Percentiles rank a stretch among this genome's conserved stretches.
Evolutionary conservation across 2,329 filamentous ascomycete genomes (phyloP).

Genomic region (Fusarium nisikadoi): DNA sequence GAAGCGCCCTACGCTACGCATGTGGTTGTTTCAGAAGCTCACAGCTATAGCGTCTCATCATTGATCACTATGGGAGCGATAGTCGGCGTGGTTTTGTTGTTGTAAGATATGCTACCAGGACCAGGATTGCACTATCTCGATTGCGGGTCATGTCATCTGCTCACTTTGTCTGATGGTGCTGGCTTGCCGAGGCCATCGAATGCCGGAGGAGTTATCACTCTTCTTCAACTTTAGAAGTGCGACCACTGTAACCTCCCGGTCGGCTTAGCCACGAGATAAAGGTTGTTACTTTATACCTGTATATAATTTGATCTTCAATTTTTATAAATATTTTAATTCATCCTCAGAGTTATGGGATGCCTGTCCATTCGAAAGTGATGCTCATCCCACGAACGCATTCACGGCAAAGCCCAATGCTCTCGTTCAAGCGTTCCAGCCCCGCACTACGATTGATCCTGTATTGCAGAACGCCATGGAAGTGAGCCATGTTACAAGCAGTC

Average conservation of each 20-base stretch:
- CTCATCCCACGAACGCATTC: neutral
- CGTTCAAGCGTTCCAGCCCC: neutral
- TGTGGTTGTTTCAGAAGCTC: neutral
- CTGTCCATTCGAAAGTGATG: rapidly evolving
- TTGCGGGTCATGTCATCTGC: too few relatives aligned
- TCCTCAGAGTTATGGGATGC: neutral
- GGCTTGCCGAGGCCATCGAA: neutral
- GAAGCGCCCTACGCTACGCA: neutral
- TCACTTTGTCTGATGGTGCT: neutral
- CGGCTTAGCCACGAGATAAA: too few relatives aligned
- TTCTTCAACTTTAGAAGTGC: too few relatives aligned
- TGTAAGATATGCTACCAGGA: too few relatives aligned
- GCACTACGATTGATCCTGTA: neutral
- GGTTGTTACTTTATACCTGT: neutral
- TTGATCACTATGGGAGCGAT: neutral
- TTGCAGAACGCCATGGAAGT: neutral
- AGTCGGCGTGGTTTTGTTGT: neutral
- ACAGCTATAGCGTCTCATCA: neutral
- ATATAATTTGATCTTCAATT: neutral
- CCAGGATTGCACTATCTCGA: too few relatives aligned
- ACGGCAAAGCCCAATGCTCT: neutral
- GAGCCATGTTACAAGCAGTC: neutral
- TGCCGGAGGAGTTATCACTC: neutral
- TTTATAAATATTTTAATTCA: neutral
- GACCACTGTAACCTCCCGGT: too few relatives aligned